Base-by-base conservation (phyloP, 2,329 filamentous ascomycete species). In the Colletotrichum sp. region DNA sequence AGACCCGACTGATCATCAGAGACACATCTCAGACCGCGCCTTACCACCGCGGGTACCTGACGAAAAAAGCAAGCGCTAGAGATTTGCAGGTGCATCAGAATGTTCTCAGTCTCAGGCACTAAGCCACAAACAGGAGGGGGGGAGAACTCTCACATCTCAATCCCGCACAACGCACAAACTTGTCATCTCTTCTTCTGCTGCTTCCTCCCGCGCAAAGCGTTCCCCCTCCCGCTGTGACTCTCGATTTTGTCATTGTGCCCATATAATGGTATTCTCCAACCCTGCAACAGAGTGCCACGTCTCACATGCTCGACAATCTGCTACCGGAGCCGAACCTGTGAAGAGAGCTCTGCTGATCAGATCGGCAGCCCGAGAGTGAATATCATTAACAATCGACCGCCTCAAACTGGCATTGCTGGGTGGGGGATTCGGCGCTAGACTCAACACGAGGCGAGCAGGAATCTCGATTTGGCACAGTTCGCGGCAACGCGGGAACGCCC, bases 31-130 rank as follows among this genome's bases (percentile, higher is more conserved):
- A 69, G 64, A 60, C 74, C 63, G 43, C 72, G 28, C 69, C 55
- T 65, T 36, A 61, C 67, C 36, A 32, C 68, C 59, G 48, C 71
- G 70, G 74, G 73, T 75, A 75, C 74, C 74, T 76, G 55, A 69
- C 13, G 39, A 13, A 73, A 68, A 68, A 68, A 73, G 69, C 30
- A 68, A 73, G 63, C 21, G 73, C 57, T 60, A 59, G 57, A 65
- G 57, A 30, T 52, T 36, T 48, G 63, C 32, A 24, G 26, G 59
- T 60, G 64, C 30, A 69, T 64, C 57, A 30, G 18, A 43, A 32
- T 26, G 26, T 16, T 16, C 60, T 36, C 24, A 21, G 63, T 59
- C 68, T 48, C 32, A 32, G 52, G 13, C 28, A 30, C 39, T 24
- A 21, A 57, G 52, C 32, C 55, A 48, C 55, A 43, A n/a, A 32